Evolutionary conservation across 2,329 filamentous ascomycete species (phyloP).

Genomic region (Karstenula rhodostoma): DNA sequence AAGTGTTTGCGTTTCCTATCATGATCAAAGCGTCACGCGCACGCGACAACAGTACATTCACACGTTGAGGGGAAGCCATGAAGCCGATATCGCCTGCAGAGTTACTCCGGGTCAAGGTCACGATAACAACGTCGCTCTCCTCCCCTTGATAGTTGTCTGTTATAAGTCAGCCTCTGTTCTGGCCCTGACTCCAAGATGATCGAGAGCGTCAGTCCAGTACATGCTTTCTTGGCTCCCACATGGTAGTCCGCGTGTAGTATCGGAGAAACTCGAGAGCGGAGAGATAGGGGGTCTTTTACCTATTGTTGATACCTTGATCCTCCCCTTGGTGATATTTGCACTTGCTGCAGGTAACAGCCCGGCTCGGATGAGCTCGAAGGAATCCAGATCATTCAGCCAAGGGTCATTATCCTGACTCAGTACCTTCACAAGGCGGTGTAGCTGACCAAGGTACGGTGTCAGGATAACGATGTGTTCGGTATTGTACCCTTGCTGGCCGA

Average conservation of each 20-base stretch:
- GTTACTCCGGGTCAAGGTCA: slow-evolving; percentile 74
- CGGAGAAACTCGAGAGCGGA: background rate
- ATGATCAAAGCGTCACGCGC: slow-evolving; percentile 72
- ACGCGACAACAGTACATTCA: slow-evolving; percentile 75
- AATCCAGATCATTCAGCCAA: slow-evolving; percentile 73
- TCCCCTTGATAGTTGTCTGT: slow-evolving; percentile 82
- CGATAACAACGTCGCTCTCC: slow-evolving; percentile 76
- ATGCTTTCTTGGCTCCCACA: background rate
- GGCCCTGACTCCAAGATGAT: too few relatives aligned
- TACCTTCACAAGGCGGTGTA: slow-evolving; percentile 64
- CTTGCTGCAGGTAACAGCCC: slow-evolving; percentile 66
- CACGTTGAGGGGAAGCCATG: slow-evolving; percentile 68
- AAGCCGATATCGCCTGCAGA: slow-evolving; percentile 72
- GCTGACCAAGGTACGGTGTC: slow-evolving; percentile 76
- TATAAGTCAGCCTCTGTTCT: background rate
- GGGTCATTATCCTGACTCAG: slow-evolving; percentile 68
- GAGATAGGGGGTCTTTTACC: slow-evolving; percentile 55
- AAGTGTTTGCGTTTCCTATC: slow-evolving; percentile 74
- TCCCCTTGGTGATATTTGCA: slow-evolving; percentile 60
- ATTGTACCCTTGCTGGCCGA: slow-evolving; percentile 75
- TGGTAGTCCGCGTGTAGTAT: too few relatives aligned
- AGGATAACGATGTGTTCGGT: slow-evolving; percentile 72
- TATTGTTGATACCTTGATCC: slow-evolving; percentile 72
- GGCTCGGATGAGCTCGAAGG: slow-evolving; percentile 67
- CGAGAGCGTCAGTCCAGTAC: background rate